Evolutionary conservation across 495 filamentous ascomycete genomes (phyloP).

Genomic region (Bombardia bombarda): DNA sequence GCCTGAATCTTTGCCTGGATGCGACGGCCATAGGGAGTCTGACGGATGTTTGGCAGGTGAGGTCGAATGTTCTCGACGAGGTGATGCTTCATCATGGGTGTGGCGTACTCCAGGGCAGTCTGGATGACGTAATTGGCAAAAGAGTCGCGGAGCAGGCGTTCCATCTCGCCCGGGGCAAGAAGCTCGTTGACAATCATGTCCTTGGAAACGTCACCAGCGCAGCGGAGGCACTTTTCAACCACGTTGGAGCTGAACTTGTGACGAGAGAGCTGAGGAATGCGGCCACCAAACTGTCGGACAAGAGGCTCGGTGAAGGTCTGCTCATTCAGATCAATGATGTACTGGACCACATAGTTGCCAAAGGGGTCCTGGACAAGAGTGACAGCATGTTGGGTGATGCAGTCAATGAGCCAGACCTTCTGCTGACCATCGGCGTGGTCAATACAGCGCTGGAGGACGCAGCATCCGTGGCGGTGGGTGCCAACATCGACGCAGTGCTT

Average conservation of each 20-base stretch:
- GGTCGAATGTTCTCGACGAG: conserved; percentile 81
- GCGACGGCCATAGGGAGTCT: conserved; percentile 87
- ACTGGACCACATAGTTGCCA: conserved; percentile 97
- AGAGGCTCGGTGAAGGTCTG: conserved; percentile 75
- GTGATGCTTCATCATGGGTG: conserved; percentile 56
- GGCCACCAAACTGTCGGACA: conserved; percentile 64
- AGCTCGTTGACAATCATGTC: conserved; percentile 82
- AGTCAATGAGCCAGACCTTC: conserved; percentile 74
- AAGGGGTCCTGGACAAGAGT: conserved; percentile 90
- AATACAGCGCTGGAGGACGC: conserved; percentile 94
- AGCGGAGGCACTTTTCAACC: conserved; percentile 93
- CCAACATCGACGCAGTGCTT: conserved; percentile 79
- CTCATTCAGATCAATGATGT: conserved; percentile 90
- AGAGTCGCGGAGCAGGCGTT: conserved; percentile 77
- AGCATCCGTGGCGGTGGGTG: conserved; percentile 96
- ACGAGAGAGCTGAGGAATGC: conserved; percentile 71
- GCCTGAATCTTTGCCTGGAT: conserved; percentile 75
- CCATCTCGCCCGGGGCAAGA: conserved; percentile 63
- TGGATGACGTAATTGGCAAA: conserved; percentile 98
- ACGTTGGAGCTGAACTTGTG: conserved; percentile 99
- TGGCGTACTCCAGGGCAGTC: conserved; percentile 84
- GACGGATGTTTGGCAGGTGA: conserved; percentile 68
- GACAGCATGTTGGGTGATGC: conserved; percentile 77
- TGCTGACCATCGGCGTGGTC: conserved; percentile 89
- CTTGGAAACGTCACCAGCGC: conserved; percentile 57